A percentile compares a stretch with the other conserved stretches of the same genome.
These are phyloP conservation scores for Celoporthe dispersa DNA, from an alignment of 2,329 filamentous ascomycete genomes.

Conservation along the genomic window DNA sequence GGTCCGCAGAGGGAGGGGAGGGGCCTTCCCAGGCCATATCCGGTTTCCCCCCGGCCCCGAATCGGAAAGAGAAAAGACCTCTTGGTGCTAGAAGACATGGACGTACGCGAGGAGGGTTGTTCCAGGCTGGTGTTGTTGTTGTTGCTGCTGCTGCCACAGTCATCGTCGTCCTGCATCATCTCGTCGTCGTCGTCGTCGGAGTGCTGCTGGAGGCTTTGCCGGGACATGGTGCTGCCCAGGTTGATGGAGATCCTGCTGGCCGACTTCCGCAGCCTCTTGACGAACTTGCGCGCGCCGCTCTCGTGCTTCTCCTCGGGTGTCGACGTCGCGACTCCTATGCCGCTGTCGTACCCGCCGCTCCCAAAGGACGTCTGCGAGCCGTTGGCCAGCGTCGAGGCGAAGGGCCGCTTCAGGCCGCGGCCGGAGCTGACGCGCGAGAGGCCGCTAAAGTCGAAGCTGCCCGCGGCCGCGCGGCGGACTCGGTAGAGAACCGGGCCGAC, in stretches of 20 bases:
- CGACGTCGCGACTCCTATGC: conserved; percentile 34
- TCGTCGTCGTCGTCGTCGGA: conserved; percentile 26
- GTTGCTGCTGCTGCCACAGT: neutral
- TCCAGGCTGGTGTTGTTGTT: conserved; percentile 1
- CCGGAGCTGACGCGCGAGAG: conserved; percentile 41
- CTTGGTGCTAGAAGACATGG: conserved; percentile 22
- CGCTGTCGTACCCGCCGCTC: conserved; percentile 39
- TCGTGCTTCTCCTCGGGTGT: conserved; percentile 33
- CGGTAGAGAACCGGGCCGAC: conserved; percentile 25
- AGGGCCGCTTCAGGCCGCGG: conserved; percentile 23
- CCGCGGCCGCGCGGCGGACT: conserved; percentile 16
- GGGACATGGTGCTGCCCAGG: conserved; percentile 35
- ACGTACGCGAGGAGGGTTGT: conserved; percentile 19
- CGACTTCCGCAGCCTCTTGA: conserved; percentile 60
- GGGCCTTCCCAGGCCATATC: neutral
- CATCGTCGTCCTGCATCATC: conserved; percentile 8
- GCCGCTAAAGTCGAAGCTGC: conserved; percentile 18
- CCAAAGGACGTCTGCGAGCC: conserved; percentile 22
- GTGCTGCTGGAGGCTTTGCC: conserved; percentile 7
- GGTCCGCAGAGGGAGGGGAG: neutral
- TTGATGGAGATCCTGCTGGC: conserved; percentile 50
- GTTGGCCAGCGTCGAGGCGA: conserved; percentile 15
- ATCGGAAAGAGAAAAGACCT: conserved; percentile 26
- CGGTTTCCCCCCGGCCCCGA: conserved; percentile 6
- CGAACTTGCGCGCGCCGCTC: conserved; percentile 41